A percentile compares a stretch with the other conserved stretches of the same genome.
Evolutionary conservation across 1,284 basidiomycete species (phyloP).

Genomic region (Leccinum insigne): DNA sequence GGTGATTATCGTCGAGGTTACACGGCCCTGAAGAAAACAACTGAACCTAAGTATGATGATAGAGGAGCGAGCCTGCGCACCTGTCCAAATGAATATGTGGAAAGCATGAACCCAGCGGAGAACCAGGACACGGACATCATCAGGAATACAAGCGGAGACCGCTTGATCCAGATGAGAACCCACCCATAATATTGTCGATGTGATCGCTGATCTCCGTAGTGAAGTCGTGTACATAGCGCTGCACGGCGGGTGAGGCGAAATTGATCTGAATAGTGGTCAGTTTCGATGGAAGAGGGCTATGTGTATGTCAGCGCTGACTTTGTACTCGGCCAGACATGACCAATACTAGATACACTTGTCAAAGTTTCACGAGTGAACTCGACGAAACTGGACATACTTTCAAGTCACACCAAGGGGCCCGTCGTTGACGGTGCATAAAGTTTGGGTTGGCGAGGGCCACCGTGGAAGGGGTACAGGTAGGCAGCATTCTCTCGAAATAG

Average conservation of each 20-base stretch:
- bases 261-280: slow-evolving; percentile 39
- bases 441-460: background rate
- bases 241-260: slow-evolving; percentile 52
- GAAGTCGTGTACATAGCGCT: slow-evolving; percentile 56
- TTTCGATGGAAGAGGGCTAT: slow-evolving; percentile 1
- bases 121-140: slow-evolving; percentile 61
- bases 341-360: slow-evolving; percentile 29
- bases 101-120: slow-evolving; percentile 54
- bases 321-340: slow-evolving; percentile 36
- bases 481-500: too few species aligned
- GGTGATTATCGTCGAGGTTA: slow-evolving; percentile 69
- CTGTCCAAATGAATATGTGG: slow-evolving; percentile 51
- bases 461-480: too few species aligned
- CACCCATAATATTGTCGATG: slow-evolving; percentile 52
- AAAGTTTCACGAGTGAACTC: slow-evolving; percentile 11
- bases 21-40: slow-evolving; percentile 41
- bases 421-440: too few species aligned
- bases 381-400: slow-evolving; percentile 36
- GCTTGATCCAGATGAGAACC: slow-evolving; percentile 57
- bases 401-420: slow-evolving; percentile 39
- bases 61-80: slow-evolving; percentile 31
- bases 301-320: slow-evolving; percentile 32
- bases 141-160: slow-evolving; percentile 55
- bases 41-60: slow-evolving; percentile 21
- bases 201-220: slow-evolving; percentile 54